Conservation (phyloP, 257 asterid genomes). For the Scutellaria minor region DNA sequence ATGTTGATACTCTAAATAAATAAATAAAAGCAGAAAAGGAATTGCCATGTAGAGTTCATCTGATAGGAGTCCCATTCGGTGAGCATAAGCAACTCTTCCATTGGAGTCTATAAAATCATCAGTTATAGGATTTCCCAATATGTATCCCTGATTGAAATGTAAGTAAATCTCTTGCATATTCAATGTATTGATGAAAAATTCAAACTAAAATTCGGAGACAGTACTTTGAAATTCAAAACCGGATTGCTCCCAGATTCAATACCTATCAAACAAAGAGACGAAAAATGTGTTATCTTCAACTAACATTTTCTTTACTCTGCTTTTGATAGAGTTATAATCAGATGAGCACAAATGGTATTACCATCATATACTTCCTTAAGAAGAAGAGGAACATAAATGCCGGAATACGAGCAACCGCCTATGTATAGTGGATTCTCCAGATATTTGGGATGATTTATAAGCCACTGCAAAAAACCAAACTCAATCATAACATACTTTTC, state of each 20-base stretch:
- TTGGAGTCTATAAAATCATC: background rate
- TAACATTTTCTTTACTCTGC: background rate
- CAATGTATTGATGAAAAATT: background rate
- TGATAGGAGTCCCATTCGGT: constrained; percentile 45
- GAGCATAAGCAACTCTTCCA: constrained; percentile 39
- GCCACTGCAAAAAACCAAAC: constrained; percentile 43
- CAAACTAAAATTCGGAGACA: background rate
- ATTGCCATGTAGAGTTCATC: constrained; percentile 41
- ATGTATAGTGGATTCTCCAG: constrained; percentile 43
- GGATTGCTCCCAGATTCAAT: constrained; percentile 40
- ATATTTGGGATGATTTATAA: constrained; percentile 40
- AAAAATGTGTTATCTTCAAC: too few relatives aligned
- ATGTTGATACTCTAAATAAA: too few relatives aligned
- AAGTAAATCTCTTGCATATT: background rate
- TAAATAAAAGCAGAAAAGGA: background rate
- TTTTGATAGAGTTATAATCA: background rate
- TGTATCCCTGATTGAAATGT: constrained; percentile 41
- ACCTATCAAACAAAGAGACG: constrained; percentile 21
- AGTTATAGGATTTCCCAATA: constrained; percentile 39
- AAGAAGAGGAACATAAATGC: constrained; percentile 35
- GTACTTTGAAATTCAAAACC: constrained; percentile 37
- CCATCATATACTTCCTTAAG: constrained; percentile 32
- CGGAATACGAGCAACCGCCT: constrained; percentile 41
- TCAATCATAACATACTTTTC: background rate
- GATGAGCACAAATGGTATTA: background rate